Evolutionary conservation across 108 stramenopile species (phyloP).

Genomic region (Cyclotella kingstonii): DNA sequence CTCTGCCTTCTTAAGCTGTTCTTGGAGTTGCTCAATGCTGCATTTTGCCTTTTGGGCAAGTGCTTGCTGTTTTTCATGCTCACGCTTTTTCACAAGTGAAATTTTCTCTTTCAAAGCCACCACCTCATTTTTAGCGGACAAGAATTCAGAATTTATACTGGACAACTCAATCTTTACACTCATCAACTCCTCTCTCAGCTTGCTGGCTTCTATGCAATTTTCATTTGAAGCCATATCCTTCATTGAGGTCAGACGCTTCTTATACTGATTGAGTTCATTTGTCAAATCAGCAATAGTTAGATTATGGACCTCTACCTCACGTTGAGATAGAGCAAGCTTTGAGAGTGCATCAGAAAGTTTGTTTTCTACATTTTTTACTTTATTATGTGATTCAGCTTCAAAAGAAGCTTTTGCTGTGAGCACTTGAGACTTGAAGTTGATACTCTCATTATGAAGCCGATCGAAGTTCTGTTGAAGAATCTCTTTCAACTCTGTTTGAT

Average conservation of each 20-base stretch:
- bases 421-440: conserved; percentile 35
- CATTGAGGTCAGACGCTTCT: conserved; percentile 23
- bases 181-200: conserved; percentile 30
- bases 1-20: conserved; percentile 1
- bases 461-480: conserved; percentile 22
- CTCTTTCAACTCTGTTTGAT: conserved; percentile 20
- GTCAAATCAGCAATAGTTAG: conserved; percentile 37
- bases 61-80: conserved; percentile 32
- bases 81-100: conserved; percentile 15
- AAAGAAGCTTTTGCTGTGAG: conserved; percentile 38
- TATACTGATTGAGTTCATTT: conserved; percentile 39
- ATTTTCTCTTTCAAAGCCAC: conserved; percentile 38
- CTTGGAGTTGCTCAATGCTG: conserved; percentile 13
- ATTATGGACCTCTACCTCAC: conserved; percentile 25
- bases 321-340: conserved; percentile 21
- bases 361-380: conserved; percentile 17
- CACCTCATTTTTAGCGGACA: conserved; percentile 38
- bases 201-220: conserved; percentile 34
- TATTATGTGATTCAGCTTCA: conserved; percentile 34
- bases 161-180: conserved; percentile 27
- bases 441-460: conserved; percentile 23
- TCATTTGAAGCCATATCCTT: conserved; percentile 19
- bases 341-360: conserved; percentile 28
- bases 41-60: conserved; percentile 37
- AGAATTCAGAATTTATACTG: conserved; percentile 21